Evolutionary conservation across 805 yeast species (phyloP).

Genomic region (Metschnikowia lachancei): DNA sequence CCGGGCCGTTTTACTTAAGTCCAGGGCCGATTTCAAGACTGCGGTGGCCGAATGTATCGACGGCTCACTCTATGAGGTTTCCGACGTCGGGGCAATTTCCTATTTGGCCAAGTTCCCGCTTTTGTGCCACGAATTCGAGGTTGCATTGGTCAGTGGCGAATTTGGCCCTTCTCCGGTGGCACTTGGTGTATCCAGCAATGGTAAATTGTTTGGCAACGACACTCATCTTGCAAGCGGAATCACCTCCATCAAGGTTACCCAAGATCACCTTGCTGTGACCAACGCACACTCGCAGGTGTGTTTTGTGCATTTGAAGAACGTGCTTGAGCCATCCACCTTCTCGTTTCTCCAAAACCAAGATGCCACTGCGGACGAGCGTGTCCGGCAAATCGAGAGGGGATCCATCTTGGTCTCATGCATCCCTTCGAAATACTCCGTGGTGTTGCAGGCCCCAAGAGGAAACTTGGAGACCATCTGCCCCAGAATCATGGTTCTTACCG

Average conservation of each 20-base stretch:
- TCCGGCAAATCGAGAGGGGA: constrained; percentile 88
- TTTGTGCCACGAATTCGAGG: constrained; percentile 58
- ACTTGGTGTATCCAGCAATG: constrained; percentile 74
- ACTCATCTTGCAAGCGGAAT: constrained; percentile 65
- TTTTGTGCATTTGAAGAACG: constrained; percentile 65
- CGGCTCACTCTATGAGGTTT: constrained; percentile 51
- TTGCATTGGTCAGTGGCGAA: constrained; percentile 27
- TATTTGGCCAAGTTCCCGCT: constrained; percentile 60
- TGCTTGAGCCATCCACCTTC: constrained; percentile 36
- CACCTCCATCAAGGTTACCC: constrained; percentile 76
- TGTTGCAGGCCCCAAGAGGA: constrained; percentile 93
- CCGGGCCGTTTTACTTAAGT: constrained; percentile 55
- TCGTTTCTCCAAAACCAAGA: constrained; percentile 24
- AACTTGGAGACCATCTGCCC: constrained; percentile 93
- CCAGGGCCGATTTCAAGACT: constrained; percentile 50
- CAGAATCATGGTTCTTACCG: constrained; percentile 83
- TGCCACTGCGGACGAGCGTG: constrained; percentile 64
- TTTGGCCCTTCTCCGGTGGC: constrained; percentile 33
- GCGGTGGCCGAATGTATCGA: constrained; percentile 61
- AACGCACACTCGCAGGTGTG: constrained; percentile 83
- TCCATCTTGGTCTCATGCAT: constrained; percentile 77
- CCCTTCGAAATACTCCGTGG: constrained; percentile 79
- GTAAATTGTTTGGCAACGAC: constrained; percentile 67
- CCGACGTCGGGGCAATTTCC: constrained; percentile 25
- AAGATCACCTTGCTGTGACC: constrained; percentile 71